Base-by-base conservation (phyloP, 345 rosid genomes). In the Citrus australasica region DNA sequence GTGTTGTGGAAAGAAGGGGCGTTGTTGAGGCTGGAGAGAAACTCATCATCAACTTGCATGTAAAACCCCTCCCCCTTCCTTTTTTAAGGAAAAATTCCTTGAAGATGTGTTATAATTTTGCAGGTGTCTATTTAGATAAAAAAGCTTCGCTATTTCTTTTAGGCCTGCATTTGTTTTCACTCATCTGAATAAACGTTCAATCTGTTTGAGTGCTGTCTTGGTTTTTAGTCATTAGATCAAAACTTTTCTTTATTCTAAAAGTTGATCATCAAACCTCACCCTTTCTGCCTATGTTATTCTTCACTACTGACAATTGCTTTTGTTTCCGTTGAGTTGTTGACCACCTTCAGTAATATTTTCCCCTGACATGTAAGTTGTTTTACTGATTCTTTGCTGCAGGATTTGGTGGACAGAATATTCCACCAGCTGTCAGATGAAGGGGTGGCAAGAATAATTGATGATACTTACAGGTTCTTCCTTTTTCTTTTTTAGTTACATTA, bases 371-470 rank as follows among this genome's bases (percentile, higher is more conserved):
- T 40, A 13, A 65, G 71, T 13, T 60, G 24, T 61, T 70, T 69
- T 27, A 62, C 66, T 37, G 37, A 42, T 17, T 77, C 55, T 76
- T 14, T 35, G 21, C 28, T 77, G 67, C 78, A 84, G 86, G 86
- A 84, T 78, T 62, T 84, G 72, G 32, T 81, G 80, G 82, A 75
- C 72, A 71, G 84, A 71, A 79, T 83, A 77, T 65, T 71, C 9
- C 59, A 35, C 5, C 4, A 76, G 62, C 61, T 84, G 32, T 66
- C 63, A 55, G 78, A 75, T 55, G 82, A 75, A 65, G 81, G 38
- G 53, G 84, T 83, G 22, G 82, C 66, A 32, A 79, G 79, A 65
- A 55, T 83, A 66, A 70, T 85, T 61, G 84, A 83, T 32, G 86
- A 81, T 30, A 66, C 82, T 40, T 81, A 81, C 76, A 83, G 88